Evolutionary conservation across 2,329 filamentous ascomycete genomes (phyloP), one percentile per base, ranked within the genome.

Genomic region (Penicillium sp.): DNA sequence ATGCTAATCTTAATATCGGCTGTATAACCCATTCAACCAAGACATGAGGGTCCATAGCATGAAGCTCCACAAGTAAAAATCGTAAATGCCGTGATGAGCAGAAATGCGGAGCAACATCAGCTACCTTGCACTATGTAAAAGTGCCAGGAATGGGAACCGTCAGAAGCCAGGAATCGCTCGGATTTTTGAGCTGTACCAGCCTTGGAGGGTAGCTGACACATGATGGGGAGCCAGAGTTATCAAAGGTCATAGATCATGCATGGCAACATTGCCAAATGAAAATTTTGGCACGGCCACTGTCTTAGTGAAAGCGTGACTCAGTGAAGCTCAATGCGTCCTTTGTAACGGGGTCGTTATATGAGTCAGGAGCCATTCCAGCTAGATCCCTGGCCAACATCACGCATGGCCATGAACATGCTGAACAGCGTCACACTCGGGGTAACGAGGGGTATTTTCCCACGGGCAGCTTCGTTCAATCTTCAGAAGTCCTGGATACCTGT

Each of bases 401-500:
- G 33, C n/a, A 28, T 28, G 10, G 10, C 26, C 26, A n/a, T n/a
- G n/a, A n/a, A n/a, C n/a, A n/a, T n/a, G n/a, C n/a, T n/a, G n/a
- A n/a, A n/a, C n/a, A n/a, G n/a, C n/a, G n/a, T n/a, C n/a, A n/a
- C n/a, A n/a, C n/a, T n/a, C n/a, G n/a, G n/a, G n/a, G n/a, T n/a
- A n/a, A n/a, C n/a, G n/a, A n/a, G n/a, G n/a, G n/a, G 11, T 40
- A 16, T 34, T 21, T 21, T 21, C 9, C 16, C 34, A 37, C 34
- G 10, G 13, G 28, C 9, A 33, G 24, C 13, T 6, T 5, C 34
- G n/a, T 9, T 3, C 21, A 21, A 5, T 14, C 7, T 8, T 81
- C 71, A 91, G 65, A 85, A 91, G 68, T 91, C 88, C 65, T 90
- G 88, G 19, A 91, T 72, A 0, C 88, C 88, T 18, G 88, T 91